Percentiles rank a stretch among this genome's conserved stretches.
These are phyloP conservation scores for Emericellopsis terricola DNA, from an alignment of 495 filamentous ascomycete species.

Conservation along the genomic window DNA sequence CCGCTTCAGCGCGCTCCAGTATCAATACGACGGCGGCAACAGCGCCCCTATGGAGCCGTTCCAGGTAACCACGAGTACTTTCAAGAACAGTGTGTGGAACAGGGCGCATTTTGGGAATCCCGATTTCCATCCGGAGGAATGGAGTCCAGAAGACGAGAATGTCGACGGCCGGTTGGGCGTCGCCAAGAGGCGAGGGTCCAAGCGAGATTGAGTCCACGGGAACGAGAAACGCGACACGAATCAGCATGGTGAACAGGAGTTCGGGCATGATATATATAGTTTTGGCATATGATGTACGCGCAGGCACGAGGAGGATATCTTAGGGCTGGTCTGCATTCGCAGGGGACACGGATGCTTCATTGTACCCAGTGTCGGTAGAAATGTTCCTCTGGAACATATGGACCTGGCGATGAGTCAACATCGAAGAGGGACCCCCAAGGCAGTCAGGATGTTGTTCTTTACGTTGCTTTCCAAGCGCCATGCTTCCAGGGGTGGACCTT, in stretches of 20 bases:
- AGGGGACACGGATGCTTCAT: too few species aligned
- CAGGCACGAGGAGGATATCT: too few species aligned
- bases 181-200: slow-evolving; percentile 22
- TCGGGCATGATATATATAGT: slow-evolving; percentile 3
- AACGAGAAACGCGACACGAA: slow-evolving; percentile 1
- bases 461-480: too few species aligned
- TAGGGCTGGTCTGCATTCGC: too few species aligned
- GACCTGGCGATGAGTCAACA: too few species aligned
- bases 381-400: too few species aligned
- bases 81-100: slow-evolving; percentile 55
- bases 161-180: slow-evolving; percentile 14
- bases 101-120: slow-evolving; percentile 69
- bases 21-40: slow-evolving; percentile 19
- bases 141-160: slow-evolving; percentile 22
- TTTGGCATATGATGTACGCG: too few species aligned
- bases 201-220: slow-evolving; percentile 1
- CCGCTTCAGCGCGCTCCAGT: slow-evolving; percentile 6
- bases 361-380: too few species aligned
- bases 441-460: too few species aligned
- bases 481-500: too few species aligned
- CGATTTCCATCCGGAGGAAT: slow-evolving; percentile 65
- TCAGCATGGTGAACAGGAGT: neutral
- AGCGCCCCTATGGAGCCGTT: slow-evolving; percentile 20
- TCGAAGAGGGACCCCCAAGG: too few species aligned
- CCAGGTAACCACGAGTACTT: slow-evolving; percentile 23